Base-by-base conservation (phyloP, 2,329 filamentous ascomycete species). In the Ramularia collo-cygni region DNA sequence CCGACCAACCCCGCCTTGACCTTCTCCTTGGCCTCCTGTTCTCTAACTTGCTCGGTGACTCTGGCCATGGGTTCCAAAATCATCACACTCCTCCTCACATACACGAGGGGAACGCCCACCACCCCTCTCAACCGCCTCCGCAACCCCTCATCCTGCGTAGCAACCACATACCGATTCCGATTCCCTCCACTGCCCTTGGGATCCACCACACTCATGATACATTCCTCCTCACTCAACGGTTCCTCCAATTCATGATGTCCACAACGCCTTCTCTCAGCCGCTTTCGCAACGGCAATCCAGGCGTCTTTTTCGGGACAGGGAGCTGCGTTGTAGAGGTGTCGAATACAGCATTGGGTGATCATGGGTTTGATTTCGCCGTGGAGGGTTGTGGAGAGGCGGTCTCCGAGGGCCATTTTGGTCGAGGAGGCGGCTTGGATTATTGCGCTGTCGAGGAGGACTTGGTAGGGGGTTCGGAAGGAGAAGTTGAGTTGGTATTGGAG, bases 391-490 rank as follows among this genome's bases (percentile, higher is more conserved):
- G 89, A 78, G 19, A 95, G 69, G 15, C 82, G 78, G 27, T 76
- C 74, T 35, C 84, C 69, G n/a, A 95, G 70, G 47, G 94, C 84
- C 83, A 95, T 95, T 57, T 90, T 92, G 69, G 85, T 92, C 35
- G 78, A 77, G 50, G 83, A 78, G 15, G 88, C 81, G 61, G 93
- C 86, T 57, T 77, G 75, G 37, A 96, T 76, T 54, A 96, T 85
- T 50, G 88, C 79, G 43, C 86, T 85, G 60, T 95, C 89, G 46
- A 95, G 80, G 30, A 95, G 70, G 37, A 94, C 82, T 68, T 96
- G 92, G 67, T 95, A 96, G 8, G 92, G 88, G 66, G 92, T 85
- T 53, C 89, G 85, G 64, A 95, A 95, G 45, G 84, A 83, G 61
- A 94, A 95, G 45, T 79, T 81, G 63, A 90, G 75, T 59, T 81